Percentiles rank a stretch among this genome's conserved stretches.
phyloP scores from a whole-genome alignment of 345 rosid genomes.

The Passiflora organensis region DNA sequence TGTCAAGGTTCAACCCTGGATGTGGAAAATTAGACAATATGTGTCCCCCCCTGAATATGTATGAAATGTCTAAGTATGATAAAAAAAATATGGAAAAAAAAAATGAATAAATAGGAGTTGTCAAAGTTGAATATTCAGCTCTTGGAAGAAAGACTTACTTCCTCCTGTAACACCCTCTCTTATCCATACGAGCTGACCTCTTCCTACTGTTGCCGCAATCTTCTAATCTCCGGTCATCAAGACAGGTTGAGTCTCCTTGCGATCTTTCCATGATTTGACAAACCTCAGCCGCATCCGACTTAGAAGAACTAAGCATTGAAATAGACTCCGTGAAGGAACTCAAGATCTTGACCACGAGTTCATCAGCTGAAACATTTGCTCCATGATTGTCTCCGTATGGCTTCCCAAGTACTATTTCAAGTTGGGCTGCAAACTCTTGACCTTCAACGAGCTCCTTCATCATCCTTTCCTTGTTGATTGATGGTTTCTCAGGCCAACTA shows the following conservation, averaged over 20 bases:
- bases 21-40: no score
- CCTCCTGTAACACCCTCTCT: conserved; percentile 79
- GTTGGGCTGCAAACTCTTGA: conserved; percentile 33
- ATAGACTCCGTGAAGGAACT: conserved; percentile 37
- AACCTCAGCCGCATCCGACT: conserved; percentile 11
- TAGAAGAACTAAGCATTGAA: conserved; percentile 25
- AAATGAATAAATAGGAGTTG: no score
- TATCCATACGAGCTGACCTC: conserved; percentile 32
- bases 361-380: conserved; percentile 10
- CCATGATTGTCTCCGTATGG: conserved; percentile 13
- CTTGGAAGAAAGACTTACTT: conserved; percentile 33
- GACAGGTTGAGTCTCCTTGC: conserved; percentile 4
- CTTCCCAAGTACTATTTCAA: conserved; percentile 34
- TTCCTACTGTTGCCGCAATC: conserved; percentile 58
- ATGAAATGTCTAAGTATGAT: neutral
- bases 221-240: conserved; percentile 38
- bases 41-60: neutral
- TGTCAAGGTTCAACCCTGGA: no score
- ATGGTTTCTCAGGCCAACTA: neutral
- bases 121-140: no score
- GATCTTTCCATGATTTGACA: conserved; percentile 10
- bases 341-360: conserved; percentile 44
- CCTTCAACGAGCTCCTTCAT: conserved; percentile 46
- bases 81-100: neutral
- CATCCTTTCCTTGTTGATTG: neutral